Evolutionary conservation across 257 asterid genomes (phyloP).

Genomic region (Oldenlandia corymbosa): DNA sequence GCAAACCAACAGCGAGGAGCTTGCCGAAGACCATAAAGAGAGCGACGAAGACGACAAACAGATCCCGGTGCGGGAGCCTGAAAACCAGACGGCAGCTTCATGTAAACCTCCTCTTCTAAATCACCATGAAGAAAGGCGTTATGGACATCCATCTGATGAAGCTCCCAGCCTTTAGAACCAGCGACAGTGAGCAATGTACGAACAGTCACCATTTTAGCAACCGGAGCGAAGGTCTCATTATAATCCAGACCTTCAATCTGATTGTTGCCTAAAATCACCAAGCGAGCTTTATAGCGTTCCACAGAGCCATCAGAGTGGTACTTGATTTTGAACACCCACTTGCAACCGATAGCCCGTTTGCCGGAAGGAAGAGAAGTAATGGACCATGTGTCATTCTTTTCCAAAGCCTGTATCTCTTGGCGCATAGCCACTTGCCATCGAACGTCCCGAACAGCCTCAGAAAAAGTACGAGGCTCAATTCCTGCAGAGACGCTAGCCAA

Average conservation of each 20-base stretch:
- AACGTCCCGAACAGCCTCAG: neutral
- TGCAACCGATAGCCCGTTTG: neutral
- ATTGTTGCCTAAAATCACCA: neutral
- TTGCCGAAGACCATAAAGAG: neutral
- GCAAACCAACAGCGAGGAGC: slow-evolving; percentile 8
- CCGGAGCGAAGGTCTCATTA: neutral
- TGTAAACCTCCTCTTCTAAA: neutral
- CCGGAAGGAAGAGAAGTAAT: no score
- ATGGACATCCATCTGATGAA: neutral
- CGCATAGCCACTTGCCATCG: neutral
- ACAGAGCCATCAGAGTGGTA: neutral
- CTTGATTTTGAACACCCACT: neutral
- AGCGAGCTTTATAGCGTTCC: neutral
- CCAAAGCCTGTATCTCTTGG: neutral
- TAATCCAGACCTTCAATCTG: neutral
- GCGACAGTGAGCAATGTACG: neutral
- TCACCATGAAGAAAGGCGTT: slow-evolving; percentile 3
- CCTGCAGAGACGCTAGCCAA: neutral
- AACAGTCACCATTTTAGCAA: slow-evolving; percentile 1
- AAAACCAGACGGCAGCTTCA: neutral
- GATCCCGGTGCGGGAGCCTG: neutral
- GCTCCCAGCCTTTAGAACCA: neutral
- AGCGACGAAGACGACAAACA: neutral
- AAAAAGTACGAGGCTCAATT: neutral
- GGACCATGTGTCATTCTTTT: neutral